Conservation (phyloP, 83 land plant genomes). For the Picea abies region DNA sequence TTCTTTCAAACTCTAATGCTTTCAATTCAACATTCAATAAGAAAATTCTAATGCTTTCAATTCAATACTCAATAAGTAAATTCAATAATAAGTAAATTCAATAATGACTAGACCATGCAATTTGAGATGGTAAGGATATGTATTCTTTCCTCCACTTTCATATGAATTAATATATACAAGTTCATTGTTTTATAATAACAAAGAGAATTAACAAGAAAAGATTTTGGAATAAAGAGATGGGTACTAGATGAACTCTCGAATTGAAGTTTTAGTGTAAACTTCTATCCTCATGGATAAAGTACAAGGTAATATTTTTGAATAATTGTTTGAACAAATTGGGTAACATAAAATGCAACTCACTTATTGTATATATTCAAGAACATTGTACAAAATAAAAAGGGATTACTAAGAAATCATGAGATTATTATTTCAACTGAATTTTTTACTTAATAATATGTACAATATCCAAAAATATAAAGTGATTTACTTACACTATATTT, state of each 20-base stretch:
- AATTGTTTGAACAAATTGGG: background rate
- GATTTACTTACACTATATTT: slow-evolving; percentile 9
- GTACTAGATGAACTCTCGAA: background rate
- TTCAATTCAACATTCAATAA: background rate
- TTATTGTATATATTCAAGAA: background rate
- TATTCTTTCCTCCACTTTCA: background rate
- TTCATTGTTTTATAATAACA: background rate
- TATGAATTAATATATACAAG: background rate
- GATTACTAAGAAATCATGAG: background rate
- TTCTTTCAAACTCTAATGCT: background rate
- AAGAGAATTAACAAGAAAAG: background rate
- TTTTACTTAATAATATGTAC: background rate
- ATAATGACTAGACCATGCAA: background rate
- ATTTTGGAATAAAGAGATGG: background rate
- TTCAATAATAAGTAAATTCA: too few relatives aligned
- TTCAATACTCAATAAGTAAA: background rate
- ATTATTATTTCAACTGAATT: background rate
- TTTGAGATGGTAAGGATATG: background rate
- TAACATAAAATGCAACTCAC: background rate
- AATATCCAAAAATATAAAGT: slow-evolving; percentile 14
- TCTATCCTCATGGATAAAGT: background rate
- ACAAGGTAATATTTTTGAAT: background rate
- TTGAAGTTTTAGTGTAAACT: background rate
- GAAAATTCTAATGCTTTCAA: background rate
- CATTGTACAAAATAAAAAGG: background rate